Evolutionary conservation across 2,329 filamentous ascomycete genomes (phyloP).

Genomic region (Rhexocercosporidium sp.): DNA sequence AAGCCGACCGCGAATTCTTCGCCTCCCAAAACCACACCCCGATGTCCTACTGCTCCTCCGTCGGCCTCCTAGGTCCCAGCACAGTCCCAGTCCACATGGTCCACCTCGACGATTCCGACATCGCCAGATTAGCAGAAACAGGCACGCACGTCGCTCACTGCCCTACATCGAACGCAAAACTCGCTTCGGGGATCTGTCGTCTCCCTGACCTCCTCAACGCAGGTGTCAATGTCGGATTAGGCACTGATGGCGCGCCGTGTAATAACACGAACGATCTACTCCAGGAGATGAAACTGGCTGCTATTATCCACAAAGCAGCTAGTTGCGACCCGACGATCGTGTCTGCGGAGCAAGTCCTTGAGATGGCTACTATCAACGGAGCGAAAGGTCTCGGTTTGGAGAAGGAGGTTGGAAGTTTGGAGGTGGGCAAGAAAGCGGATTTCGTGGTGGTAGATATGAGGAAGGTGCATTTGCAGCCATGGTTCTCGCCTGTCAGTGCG

Average conservation of each 20-base stretch:
- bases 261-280: constrained; percentile 23
- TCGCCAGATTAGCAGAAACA: constrained; percentile 11
- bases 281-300: constrained; percentile 23
- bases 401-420: constrained; percentile 42
- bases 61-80: constrained; percentile 6
- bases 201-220: constrained; percentile 17
- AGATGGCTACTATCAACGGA: constrained; percentile 30
- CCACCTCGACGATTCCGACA: constrained; percentile 14
- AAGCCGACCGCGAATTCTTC: constrained; percentile 14
- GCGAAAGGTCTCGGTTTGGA: constrained; percentile 23
- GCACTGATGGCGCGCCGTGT: constrained; percentile 23
- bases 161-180: constrained; percentile 21
- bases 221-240: constrained; percentile 17
- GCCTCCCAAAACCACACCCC: neutral
- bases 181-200: constrained; percentile 16
- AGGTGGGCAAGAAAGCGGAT: constrained; percentile 58
- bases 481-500: constrained; percentile 44
- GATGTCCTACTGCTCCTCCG: constrained; percentile 18
- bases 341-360: constrained; percentile 43
- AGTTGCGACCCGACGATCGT: constrained; percentile 14
- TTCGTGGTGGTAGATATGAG: constrained; percentile 57
- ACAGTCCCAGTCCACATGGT: constrained; percentile 23
- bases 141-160: constrained; percentile 22
- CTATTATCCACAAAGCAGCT: constrained; percentile 20
- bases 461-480: constrained; percentile 20